phyloP scores from a whole-genome alignment of 306 rosid species.

The Cicer bijugum region DNA sequence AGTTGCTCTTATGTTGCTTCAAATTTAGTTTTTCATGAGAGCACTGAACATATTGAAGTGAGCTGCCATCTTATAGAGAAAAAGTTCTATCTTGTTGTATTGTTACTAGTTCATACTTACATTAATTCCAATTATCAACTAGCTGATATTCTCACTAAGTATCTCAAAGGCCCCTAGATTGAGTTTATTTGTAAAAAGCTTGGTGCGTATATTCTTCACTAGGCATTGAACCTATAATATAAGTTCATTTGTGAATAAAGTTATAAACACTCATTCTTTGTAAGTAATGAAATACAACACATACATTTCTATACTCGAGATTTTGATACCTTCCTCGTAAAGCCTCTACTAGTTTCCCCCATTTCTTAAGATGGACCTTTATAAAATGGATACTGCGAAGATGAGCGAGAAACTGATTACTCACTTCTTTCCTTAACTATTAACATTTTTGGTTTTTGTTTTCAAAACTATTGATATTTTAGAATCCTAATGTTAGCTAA shows the following conservation, averaged over 20 bases:
- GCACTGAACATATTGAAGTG: no score
- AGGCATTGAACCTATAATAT: not conserved
- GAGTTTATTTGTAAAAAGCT: not conserved
- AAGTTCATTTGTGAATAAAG: not conserved
- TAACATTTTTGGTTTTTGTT: not conserved
- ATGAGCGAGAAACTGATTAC: not conserved
- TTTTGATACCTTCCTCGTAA: conserved; percentile 23
- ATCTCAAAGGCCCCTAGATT: not conserved
- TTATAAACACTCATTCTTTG: not conserved
- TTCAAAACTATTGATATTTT: not conserved
- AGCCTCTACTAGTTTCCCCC: conserved; percentile 11
- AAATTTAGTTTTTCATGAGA: no score
- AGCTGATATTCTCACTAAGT: not conserved
- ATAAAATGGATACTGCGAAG: conserved; percentile 22
- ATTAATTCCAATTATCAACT: not conserved
- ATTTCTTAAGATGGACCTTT: conserved; percentile 1
- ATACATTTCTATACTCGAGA: not conserved
- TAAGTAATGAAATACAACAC: not conserved
- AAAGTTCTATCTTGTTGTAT: not conserved
- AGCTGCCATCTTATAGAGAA: no score
- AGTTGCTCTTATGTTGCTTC: not conserved
- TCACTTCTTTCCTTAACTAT: not conserved
- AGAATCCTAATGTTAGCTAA: not conserved
- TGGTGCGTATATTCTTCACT: not conserved
- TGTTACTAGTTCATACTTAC: not conserved